Percentiles rank a stretch among this genome's conserved stretches.
These are phyloP conservation scores for Calocybe gangraenosa DNA, from an alignment of 768 basidiomycete genomes.

Conservation along the genomic window DNA sequence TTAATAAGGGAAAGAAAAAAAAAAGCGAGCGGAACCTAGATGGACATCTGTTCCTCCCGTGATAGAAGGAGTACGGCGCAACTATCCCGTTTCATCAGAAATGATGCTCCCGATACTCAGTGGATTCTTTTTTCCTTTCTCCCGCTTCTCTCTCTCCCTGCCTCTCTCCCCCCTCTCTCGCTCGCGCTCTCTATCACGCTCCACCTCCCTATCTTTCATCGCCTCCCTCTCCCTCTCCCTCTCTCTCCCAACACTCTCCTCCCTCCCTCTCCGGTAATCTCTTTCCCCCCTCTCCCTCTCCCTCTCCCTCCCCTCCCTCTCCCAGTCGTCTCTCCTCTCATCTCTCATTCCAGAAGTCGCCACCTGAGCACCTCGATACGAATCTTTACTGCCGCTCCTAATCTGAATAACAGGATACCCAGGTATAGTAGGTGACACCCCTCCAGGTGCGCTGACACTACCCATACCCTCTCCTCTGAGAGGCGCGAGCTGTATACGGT, in stretches of 20 bases:
- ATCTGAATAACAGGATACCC: constrained; percentile 30
- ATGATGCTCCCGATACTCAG: constrained; percentile 72
- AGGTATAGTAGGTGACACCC: constrained; percentile 14
- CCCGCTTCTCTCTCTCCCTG: constrained; percentile 16
- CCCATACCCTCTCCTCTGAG: constrained; percentile 26
- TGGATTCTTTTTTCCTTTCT: constrained; percentile 54
- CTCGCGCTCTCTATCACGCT: constrained; percentile 7
- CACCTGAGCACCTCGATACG: constrained; percentile 19
- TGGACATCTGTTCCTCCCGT: too few species aligned
- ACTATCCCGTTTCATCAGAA: constrained; percentile 23
- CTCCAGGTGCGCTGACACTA: constrained; percentile 6
- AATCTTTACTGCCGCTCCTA: constrained; percentile 28
- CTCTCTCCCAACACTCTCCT: constrained; percentile 13
- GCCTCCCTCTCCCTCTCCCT: constrained; percentile 16
- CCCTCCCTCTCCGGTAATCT: constrained; percentile 9
- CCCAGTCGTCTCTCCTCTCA: constrained; percentile 10
- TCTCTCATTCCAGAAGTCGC: constrained; percentile 10
- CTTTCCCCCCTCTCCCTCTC: constrained; percentile 8
- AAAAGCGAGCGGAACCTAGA: too few species aligned
- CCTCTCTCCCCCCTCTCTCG: constrained; percentile 19
- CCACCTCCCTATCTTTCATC: constrained; percentile 9
- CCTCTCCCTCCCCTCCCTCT: constrained; percentile 12
- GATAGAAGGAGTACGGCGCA: too few species aligned
- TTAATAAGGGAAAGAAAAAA: neutral
- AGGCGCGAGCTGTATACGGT: constrained; percentile 56